Conservation (phyloP, 371 early-diverging fungal species). For the Lichtheimia ramosa region DNA sequence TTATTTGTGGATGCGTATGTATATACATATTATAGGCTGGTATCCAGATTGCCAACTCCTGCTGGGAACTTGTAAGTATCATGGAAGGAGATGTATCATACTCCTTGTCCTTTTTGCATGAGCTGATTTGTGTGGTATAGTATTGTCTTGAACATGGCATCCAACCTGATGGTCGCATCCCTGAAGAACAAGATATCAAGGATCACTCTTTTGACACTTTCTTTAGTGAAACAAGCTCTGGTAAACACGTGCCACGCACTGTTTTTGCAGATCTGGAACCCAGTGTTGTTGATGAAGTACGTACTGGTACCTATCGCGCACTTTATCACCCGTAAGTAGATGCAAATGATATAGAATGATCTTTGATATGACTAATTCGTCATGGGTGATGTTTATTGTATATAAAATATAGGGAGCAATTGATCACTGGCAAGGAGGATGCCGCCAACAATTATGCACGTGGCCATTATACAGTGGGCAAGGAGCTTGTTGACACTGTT, state of each 20-base stretch:
- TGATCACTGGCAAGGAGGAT: conserved; percentile 99
- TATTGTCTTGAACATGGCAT: conserved; percentile 95
- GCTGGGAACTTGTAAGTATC: conserved; percentile 86
- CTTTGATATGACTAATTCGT: background rate
- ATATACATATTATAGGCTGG: conserved; percentile 71
- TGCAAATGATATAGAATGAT: too few species aligned
- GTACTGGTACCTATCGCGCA: conserved; percentile 93
- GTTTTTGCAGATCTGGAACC: conserved; percentile 98
- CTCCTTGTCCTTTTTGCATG: too few species aligned
- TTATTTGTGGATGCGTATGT: conserved; percentile 1
- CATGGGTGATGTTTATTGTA: background rate
- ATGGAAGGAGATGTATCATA: background rate
- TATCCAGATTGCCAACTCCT: conserved; percentile 99
- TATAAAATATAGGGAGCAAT: conserved; percentile 59
- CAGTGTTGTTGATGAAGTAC: conserved; percentile 96
- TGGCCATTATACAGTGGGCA: conserved; percentile 99
- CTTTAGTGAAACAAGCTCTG: conserved; percentile 93
- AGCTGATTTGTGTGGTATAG: background rate
- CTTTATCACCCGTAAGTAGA: conserved; percentile 88
- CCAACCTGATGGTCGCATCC: conserved; percentile 82
- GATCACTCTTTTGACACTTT: conserved; percentile 69
- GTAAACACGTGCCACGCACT: conserved; percentile 98
- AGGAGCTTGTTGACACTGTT: conserved; percentile 96
- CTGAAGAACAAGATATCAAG: conserved; percentile 34
- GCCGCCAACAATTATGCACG: conserved; percentile 99